phyloP scores from a whole-genome alignment of 208 protist genomes.

The Trypanosoma platydactyli region DNA sequence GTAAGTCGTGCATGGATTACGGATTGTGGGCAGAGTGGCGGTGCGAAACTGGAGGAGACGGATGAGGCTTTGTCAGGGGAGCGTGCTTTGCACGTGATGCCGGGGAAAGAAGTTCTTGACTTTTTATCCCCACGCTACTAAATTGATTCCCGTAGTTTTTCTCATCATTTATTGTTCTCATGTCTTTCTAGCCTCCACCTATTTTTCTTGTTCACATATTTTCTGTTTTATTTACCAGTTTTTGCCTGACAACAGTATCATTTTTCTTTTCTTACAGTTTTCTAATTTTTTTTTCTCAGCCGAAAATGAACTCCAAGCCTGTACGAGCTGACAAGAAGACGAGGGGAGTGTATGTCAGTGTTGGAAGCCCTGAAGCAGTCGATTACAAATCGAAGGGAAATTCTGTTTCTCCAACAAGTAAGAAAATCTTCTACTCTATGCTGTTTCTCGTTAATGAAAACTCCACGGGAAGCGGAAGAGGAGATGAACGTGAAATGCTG shows the following conservation, averaged over 20 bases:
- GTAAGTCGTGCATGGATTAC: slow-evolving; percentile 87
- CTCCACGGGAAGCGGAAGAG: slow-evolving; percentile 35
- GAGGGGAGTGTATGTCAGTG: neutral
- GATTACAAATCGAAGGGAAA: neutral
- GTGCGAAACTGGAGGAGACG: slow-evolving; percentile 65
- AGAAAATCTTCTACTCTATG: slow-evolving; percentile 60
- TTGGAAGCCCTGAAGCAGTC: neutral
- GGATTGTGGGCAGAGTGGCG: slow-evolving; percentile 87
- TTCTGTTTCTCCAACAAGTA: slow-evolving; percentile 11
- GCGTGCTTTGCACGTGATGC: slow-evolving; percentile 53
- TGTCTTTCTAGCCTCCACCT: neutral
- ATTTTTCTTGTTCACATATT: neutral
- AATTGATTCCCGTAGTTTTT: slow-evolving; percentile 11
- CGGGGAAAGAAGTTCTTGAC: slow-evolving; percentile 79
- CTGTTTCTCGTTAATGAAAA: slow-evolving; percentile 52
- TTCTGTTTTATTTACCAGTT: neutral
- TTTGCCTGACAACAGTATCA: neutral
- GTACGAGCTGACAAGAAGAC: slow-evolving; percentile 1
- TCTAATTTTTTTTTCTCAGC: slow-evolving; percentile 7
- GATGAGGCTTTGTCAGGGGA: slow-evolving; percentile 50
- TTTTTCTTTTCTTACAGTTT: slow-evolving; percentile 9
- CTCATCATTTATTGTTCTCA: slow-evolving; percentile 1
- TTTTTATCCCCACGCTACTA: slow-evolving; percentile 78
- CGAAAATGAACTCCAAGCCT: neutral
- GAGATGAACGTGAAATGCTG: slow-evolving; percentile 31